Conservation (phyloP, 352 stramenopile genomes). For the Pythium angustatum region DNA sequence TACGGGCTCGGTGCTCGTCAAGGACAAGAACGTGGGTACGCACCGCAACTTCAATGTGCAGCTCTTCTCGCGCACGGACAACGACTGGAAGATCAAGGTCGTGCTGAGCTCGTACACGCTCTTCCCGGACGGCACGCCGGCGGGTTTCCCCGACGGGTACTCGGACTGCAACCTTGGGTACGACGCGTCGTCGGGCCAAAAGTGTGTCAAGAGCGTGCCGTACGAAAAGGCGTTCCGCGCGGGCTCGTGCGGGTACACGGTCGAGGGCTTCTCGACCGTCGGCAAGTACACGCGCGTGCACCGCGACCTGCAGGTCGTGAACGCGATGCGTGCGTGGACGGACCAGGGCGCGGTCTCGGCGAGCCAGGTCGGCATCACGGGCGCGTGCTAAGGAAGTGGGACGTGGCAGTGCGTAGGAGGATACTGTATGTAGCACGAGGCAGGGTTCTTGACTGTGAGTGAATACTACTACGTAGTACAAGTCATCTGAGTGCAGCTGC, state of each 20-base stretch:
- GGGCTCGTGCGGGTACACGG: conserved; percentile 53
- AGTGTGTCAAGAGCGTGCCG: conserved; percentile 37
- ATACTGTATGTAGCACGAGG: no score
- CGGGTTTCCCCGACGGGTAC: conserved; percentile 48
- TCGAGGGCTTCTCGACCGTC: conserved; percentile 25
- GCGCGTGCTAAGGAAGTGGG: conserved; percentile 14
- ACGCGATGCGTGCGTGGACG: conserved; percentile 14
- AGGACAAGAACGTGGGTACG: conserved; percentile 42
- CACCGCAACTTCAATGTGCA: conserved; percentile 61
- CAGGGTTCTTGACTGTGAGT: no score
- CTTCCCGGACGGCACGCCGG: conserved; percentile 38
- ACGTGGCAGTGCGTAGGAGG: no score
- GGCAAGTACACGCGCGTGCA: conserved; percentile 46
- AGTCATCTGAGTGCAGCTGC: no score
- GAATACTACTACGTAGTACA: no score
- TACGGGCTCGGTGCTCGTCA: conserved; percentile 57
- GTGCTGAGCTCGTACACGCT: conserved; percentile 72
- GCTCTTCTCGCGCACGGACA: conserved; percentile 55
- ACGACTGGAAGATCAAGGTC: conserved; percentile 68
- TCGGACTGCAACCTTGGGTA: conserved; percentile 28
- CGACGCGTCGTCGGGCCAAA: conserved; percentile 35
- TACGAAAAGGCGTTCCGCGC: conserved; percentile 56
- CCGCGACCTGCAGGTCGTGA: conserved; percentile 60
- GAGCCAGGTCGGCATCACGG: conserved; percentile 43
- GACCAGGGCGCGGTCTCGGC: conserved; percentile 34